These are phyloP conservation scores for Phialemonium atrogriseum DNA, from an alignment of 2,329 filamentous ascomycete species.

Conservation along the genomic window DNA sequence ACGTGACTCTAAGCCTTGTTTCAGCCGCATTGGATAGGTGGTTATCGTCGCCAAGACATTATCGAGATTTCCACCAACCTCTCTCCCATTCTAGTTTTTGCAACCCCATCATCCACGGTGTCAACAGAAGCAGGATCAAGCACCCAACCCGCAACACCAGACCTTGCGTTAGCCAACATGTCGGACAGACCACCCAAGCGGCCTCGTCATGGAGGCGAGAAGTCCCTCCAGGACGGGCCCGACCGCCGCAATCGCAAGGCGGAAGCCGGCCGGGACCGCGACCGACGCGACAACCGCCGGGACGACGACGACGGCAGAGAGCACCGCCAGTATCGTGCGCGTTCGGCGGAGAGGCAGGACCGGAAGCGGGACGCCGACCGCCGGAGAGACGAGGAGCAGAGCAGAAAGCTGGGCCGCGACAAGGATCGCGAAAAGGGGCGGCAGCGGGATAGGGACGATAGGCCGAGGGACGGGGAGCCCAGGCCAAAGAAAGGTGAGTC, in stretches of 20 bases:
- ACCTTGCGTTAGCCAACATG: slow-evolving; percentile 7
- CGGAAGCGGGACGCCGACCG: background rate
- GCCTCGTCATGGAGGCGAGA: slow-evolving; percentile 7
- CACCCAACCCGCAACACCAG: no score
- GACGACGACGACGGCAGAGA: slow-evolving; percentile 16
- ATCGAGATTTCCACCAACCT: background rate
- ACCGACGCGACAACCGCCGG: slow-evolving; percentile 9
- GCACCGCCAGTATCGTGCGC: slow-evolving; percentile 10
- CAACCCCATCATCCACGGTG: background rate
- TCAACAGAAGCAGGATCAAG: no score
- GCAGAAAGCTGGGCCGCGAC: no score
- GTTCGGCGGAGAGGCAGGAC: slow-evolving; percentile 1
- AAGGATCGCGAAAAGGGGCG: no score
- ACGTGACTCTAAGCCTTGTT: slow-evolving; percentile 5
- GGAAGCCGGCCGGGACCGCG: background rate
- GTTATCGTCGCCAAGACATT: no score
- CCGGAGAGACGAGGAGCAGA: no score
- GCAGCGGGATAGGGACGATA: no score
- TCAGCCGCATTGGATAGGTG: no score
- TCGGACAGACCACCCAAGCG: slow-evolving; percentile 6
- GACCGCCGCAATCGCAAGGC: slow-evolving; percentile 1
- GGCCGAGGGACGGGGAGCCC: no score
- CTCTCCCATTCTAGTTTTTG: background rate
- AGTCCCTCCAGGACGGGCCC: slow-evolving; percentile 5
- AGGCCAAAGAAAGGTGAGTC: no score